These are phyloP conservation scores for Teunomyces stri DNA, from an alignment of 805 yeast genomes.

Conservation along the genomic window DNA sequence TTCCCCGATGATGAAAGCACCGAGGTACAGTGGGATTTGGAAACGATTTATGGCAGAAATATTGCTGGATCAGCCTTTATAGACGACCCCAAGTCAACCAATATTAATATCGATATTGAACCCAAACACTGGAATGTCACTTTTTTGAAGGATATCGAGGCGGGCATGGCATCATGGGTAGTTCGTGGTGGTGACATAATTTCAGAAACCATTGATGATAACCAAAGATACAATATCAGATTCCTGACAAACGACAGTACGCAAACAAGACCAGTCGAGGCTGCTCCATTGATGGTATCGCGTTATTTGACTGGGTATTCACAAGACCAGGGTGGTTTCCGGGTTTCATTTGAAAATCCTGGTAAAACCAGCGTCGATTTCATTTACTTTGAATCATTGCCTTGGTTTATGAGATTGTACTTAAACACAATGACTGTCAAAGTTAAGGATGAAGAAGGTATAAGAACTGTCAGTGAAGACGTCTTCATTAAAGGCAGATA, in stretches of 20 bases:
- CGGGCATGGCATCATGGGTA: conserved; percentile 10
- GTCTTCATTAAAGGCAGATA: conserved; percentile 49
- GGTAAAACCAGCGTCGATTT: conserved; percentile 43
- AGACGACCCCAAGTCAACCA: conserved; percentile 40
- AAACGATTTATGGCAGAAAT: conserved; percentile 66
- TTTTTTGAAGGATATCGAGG: conserved; percentile 17
- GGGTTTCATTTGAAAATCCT: conserved; percentile 74
- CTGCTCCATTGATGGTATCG: conserved; percentile 70
- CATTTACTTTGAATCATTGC: conserved; percentile 75
- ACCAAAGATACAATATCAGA: conserved; percentile 30
- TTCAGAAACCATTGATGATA: conserved; percentile 16
- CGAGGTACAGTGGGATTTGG: conserved; percentile 50
- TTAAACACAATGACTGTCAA: conserved; percentile 60
- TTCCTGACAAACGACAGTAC: conserved; percentile 48
- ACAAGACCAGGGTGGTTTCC: conserved; percentile 85
- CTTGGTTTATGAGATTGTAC: conserved; percentile 90
- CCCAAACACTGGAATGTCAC: conserved; percentile 48
- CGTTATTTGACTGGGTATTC: conserved; percentile 90
- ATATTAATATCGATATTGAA: conserved; percentile 43
- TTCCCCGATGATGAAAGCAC: conserved; percentile 65
- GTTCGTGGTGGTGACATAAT: conserved; percentile 4
- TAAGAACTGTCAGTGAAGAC: conserved; percentile 13
- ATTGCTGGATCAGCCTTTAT: conserved; percentile 64
- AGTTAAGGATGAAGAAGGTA: conserved; percentile 22
- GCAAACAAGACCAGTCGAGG: conserved; percentile 32